Evolutionary conservation across 192 early-diverging fungal genomes (phyloP).

Genomic region (Gonapodya sp.): DNA sequence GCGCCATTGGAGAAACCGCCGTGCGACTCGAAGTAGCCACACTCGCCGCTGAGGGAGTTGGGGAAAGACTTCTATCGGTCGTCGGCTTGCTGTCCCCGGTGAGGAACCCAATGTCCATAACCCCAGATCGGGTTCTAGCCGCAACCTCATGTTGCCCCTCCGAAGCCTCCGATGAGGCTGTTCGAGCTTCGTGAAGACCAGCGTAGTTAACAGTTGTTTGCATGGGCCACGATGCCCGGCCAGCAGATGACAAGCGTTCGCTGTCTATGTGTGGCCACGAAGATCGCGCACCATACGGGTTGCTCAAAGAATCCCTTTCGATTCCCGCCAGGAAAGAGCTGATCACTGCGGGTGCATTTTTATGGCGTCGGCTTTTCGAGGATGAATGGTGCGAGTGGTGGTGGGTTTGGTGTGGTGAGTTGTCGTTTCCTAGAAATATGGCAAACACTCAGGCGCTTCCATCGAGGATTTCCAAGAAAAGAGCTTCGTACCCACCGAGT

Average conservation of each 20-base stretch:
- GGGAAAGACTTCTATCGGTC: neutral
- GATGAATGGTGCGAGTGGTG: neutral
- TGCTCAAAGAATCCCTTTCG: neutral
- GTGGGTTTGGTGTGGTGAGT: neutral
- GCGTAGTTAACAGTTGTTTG: neutral
- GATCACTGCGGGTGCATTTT: neutral
- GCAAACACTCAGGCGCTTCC: too few relatives aligned
- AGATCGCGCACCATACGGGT: neutral
- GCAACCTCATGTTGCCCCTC: neutral
- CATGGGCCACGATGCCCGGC: neutral
- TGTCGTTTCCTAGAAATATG: neutral
- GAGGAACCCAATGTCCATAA: neutral
- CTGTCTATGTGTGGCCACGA: neutral
- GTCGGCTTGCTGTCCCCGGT: neutral
- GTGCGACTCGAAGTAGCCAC: neutral
- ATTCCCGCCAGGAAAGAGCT: neutral
- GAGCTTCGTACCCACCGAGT: neutral
- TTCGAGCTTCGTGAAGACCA: neutral
- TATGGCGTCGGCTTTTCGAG: neutral
- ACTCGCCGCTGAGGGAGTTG: neutral
- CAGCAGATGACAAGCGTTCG: neutral
- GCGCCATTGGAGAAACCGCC: neutral
- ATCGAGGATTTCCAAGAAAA: too few relatives aligned
- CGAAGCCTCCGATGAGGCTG: neutral
- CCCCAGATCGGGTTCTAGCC: neutral